Conservation (phyloP, 169 alveolate species). For the Besnoitia besnoiti region DNA sequence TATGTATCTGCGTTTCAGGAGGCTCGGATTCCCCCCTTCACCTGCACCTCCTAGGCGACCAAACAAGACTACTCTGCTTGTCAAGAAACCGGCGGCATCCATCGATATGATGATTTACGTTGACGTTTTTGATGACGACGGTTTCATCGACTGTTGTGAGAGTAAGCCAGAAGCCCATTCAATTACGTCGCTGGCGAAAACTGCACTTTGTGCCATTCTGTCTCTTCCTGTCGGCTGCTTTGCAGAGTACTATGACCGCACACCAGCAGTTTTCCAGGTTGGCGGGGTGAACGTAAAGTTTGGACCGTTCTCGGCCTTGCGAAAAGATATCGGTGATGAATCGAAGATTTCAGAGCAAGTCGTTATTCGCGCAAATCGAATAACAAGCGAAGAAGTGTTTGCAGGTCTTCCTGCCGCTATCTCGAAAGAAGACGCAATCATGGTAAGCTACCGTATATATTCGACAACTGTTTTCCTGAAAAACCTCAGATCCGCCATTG, state of each 20-base stretch:
- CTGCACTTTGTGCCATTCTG: neutral
- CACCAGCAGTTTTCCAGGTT: conserved; percentile 22
- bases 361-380: conserved; percentile 42
- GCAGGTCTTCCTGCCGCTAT: conserved; percentile 43
- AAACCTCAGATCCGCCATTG: too few species aligned
- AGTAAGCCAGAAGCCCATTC: neutral
- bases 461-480: too few species aligned
- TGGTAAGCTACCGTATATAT: conserved; percentile 11
- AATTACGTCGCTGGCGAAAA: neutral
- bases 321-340: conserved; percentile 41
- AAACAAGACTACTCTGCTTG: neutral
- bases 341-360: conserved; percentile 48
- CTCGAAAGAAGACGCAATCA: conserved; percentile 12
- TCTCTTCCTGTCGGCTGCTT: neutral
- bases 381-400: conserved; percentile 38
- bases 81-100: conserved; percentile 34
- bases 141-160: conserved; percentile 59
- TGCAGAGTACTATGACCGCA: conserved; percentile 45
- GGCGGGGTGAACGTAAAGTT: conserved; percentile 47
- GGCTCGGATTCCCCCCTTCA: conserved; percentile 56
- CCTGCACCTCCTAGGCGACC: conserved; percentile 61
- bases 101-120: conserved; percentile 44
- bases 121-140: conserved; percentile 57
- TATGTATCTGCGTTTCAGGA: conserved; percentile 30
- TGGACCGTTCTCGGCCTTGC: conserved; percentile 8